These are phyloP conservation scores for Eucalyptus regnans DNA, from an alignment of 345 rosid genomes.

Conservation along the genomic window DNA sequence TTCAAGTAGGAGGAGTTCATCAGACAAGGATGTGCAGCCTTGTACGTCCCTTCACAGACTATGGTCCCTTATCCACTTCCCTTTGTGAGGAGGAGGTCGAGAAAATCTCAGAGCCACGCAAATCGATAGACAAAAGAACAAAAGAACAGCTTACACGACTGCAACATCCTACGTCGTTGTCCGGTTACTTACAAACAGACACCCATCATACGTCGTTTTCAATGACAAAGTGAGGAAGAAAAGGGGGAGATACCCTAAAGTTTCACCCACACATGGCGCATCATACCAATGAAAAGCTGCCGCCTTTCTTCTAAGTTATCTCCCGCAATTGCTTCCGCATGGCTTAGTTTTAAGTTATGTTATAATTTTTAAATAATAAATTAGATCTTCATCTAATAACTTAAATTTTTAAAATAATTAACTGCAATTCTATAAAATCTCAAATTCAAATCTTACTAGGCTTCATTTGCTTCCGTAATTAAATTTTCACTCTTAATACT, in stretches of 20 bases:
- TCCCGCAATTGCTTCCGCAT: background rate
- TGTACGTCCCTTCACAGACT: background rate
- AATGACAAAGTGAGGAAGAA: background rate
- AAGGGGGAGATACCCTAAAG: background rate
- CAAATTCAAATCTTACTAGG: no score
- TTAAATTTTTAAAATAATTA: fast-evolving
- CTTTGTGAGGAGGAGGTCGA: background rate
- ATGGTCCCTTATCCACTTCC: background rate
- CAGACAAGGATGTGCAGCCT: background rate
- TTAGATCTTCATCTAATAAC: fast-evolving
- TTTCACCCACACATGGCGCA: background rate
- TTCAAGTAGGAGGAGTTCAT: background rate
- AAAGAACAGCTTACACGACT: background rate
- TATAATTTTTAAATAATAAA: no score
- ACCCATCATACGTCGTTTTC: background rate
- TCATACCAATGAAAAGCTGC: background rate
- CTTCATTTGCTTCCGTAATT: no score
- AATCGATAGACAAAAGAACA: background rate
- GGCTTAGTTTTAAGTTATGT: background rate
- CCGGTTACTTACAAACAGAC: background rate
- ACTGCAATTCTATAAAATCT: no score
- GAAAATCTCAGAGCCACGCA: background rate
- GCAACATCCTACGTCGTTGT: background rate
- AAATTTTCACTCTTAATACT: no score
- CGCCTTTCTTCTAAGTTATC: background rate